Conservation (phyloP, 768 basidiomycete species). For the Boletus tylopilopsis region DNA sequence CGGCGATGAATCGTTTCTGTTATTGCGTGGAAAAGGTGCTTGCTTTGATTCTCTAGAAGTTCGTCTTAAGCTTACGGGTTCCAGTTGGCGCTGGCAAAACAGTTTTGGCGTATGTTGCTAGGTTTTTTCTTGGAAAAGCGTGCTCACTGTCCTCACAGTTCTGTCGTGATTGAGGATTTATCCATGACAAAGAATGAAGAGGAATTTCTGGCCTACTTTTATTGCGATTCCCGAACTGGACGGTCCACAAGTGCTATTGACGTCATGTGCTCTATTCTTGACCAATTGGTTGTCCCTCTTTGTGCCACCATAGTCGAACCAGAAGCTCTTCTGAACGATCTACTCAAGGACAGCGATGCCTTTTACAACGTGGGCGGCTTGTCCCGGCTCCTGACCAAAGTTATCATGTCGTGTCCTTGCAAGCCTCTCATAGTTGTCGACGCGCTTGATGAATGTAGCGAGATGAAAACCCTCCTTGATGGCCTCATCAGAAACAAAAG, state of each 20-base stretch:
- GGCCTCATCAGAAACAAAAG: not conserved
- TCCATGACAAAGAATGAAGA: not conserved
- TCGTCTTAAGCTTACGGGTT: too few species aligned
- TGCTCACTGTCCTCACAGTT: not conserved
- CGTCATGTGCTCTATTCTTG: constrained; percentile 13
- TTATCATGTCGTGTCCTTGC: not conserved
- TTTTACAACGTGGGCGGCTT: not conserved
- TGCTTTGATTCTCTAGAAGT: not conserved
- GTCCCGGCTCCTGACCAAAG: too few species aligned
- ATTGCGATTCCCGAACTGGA: constrained; percentile 15
- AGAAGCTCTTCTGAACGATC: not conserved
- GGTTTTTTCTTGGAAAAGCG: not conserved
- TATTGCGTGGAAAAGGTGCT: constrained; percentile 7
- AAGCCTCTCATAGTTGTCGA: constrained; percentile 12
- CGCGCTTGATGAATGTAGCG: constrained; percentile 20
- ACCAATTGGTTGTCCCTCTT: constrained; percentile 9
- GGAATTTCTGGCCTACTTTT: constrained; percentile 11
- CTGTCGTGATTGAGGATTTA: not conserved
- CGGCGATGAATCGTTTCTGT: not conserved
- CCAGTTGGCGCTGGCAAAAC: constrained; percentile 19
- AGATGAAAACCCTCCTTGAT: not conserved
- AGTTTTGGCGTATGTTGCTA: constrained; percentile 5
- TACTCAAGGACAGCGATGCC: not conserved
- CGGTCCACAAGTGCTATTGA: not conserved
- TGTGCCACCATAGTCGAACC: too few species aligned